Evolutionary conservation across 1,139 yeast species (phyloP).

Genomic region (Scheffersomyces titani): DNA sequence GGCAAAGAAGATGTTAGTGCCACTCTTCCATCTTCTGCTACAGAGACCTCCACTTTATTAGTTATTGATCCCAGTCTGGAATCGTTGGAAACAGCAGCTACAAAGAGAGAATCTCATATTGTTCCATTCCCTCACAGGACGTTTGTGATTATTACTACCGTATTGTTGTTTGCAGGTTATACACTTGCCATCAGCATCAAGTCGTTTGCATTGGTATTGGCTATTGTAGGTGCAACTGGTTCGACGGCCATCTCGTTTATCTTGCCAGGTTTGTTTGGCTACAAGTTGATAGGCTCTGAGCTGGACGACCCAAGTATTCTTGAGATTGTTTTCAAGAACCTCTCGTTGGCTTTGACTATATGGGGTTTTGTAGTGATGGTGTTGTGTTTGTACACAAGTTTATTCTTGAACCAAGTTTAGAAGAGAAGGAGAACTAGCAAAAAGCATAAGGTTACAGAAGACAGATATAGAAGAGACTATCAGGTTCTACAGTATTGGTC

Average conservation of each 20-base stretch:
- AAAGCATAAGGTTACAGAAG: background rate
- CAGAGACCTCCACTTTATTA: background rate
- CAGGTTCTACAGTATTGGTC: background rate
- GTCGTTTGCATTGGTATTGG: constrained; percentile 57
- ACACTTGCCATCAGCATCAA: constrained; percentile 43
- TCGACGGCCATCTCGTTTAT: constrained; percentile 61
- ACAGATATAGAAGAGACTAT: background rate
- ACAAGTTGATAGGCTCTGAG: constrained; percentile 40
- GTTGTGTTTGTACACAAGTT: constrained; percentile 39
- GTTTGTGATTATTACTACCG: constrained; percentile 50
- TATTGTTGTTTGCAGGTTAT: constrained; percentile 47
- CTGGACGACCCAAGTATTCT: constrained; percentile 22
- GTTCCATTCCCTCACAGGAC: constrained; percentile 55
- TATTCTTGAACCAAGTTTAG: constrained; percentile 21
- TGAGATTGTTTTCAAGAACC: constrained; percentile 25
- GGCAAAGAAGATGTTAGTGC: constrained; percentile 7
- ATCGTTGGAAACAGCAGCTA: background rate
- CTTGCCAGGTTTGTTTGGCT: constrained; percentile 60
- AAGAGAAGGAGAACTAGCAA: background rate
- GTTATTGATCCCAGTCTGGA: background rate
- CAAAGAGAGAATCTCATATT: constrained; percentile 5
- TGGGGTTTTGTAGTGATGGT: constrained; percentile 49
- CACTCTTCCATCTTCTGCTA: constrained; percentile 3
- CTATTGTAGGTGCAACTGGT: constrained; percentile 63
- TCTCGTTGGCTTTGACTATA: constrained; percentile 33